A percentile compares a stretch with the other conserved stretches of the same genome.
Evolutionary conservation across 2,329 filamentous ascomycete genomes (phyloP).

Genomic region (Ophioceras dolichostomum): DNA sequence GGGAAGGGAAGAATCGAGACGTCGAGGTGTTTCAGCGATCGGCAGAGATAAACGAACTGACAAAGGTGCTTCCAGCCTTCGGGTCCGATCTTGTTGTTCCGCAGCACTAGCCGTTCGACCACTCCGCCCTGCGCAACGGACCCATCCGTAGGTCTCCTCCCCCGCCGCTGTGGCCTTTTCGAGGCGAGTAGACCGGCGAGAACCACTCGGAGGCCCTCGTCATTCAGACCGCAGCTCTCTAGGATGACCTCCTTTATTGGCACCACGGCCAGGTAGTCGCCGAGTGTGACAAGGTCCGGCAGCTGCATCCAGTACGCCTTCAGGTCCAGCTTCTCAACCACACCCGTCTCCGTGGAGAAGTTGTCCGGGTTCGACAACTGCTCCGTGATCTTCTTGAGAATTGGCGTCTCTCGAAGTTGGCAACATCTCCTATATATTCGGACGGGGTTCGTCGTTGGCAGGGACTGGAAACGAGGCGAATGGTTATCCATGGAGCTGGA

Average conservation of each 20-base stretch:
- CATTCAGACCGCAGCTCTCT: conserved; percentile 76
- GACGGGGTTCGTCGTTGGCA: conserved; percentile 80
- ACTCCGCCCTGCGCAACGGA: conserved; percentile 50
- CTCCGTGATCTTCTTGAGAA: conserved; percentile 82
- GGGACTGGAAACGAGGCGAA: conserved; percentile 41
- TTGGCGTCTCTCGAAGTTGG: conserved; percentile 82
- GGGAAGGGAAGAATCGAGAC: conserved; percentile 69
- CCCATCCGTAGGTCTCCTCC: conserved; percentile 29
- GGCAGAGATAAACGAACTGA: conserved; percentile 82
- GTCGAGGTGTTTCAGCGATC: conserved; percentile 75
- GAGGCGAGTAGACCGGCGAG: conserved; percentile 76
- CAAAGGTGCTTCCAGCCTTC: conserved; percentile 89
- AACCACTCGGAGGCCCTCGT: conserved; percentile 78
- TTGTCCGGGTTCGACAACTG: conserved; percentile 67
- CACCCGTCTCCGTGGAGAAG: conserved; percentile 53
- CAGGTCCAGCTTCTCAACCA: conserved; percentile 72
- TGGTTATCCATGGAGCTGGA: conserved; percentile 20
- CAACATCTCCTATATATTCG: conserved; percentile 92
- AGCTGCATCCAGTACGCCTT: conserved; percentile 75
- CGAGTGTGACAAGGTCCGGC: conserved; percentile 73
- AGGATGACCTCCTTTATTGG: conserved; percentile 77
- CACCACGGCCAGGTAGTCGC: conserved; percentile 89
- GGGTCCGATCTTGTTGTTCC: conserved; percentile 79
- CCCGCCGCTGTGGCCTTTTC: conserved; percentile 49
- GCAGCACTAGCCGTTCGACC: conserved; percentile 76